Base-by-base conservation (phyloP, 208 protist species). In the Crithidia expoeki region DNA sequence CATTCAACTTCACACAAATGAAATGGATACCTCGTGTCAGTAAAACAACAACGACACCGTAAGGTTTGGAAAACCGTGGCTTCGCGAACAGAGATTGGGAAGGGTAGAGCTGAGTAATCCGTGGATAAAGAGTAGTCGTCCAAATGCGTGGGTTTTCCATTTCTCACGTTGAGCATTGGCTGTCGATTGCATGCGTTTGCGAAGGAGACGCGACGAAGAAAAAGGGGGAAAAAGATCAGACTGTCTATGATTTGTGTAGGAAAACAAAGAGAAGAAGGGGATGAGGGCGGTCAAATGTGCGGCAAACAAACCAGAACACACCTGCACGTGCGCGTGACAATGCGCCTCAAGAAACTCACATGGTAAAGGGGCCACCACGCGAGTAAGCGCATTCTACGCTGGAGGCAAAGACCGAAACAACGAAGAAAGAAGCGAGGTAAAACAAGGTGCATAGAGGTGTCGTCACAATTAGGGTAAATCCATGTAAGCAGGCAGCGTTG, bases 181-280 rank as follows among this genome's bases (percentile, higher is more conserved):
- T 19, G 23, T 46, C 53, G 42, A 42, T 23, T 61, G 33, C 30
- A 11, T 61, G 49, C 40, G 53, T 68, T 23, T 68, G 32, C 34
- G 40, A 23, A 34, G 46, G 27, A 36, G 7, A 3, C 17, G 11
- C 16, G 6, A 59, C 9, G 44, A 11, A 59, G 7, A 59, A 44
- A 44, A 44, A 17, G 42, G n/a, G n/a, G 5, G n/a, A 47, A 47
- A 47, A 40, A 40, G 36, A 40, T 14, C 5, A 40, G 12, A 12
- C 9, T 28, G 7, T 62, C 33, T 49, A 49, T 59, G 38, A 23
- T 62, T 25, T 9, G 17, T 46, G 34, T 17, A 46, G n/a, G 30
- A 7, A 28, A 25, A 60, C 4, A 40, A 60, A 60, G 25, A 42
- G 11, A 46, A 6, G 21, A 16, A 62, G 30, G 30, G 7, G 23